phyloP scores from a whole-genome alignment of 2,329 filamentous ascomycete species.

The Cladosporium sp. region DNA sequence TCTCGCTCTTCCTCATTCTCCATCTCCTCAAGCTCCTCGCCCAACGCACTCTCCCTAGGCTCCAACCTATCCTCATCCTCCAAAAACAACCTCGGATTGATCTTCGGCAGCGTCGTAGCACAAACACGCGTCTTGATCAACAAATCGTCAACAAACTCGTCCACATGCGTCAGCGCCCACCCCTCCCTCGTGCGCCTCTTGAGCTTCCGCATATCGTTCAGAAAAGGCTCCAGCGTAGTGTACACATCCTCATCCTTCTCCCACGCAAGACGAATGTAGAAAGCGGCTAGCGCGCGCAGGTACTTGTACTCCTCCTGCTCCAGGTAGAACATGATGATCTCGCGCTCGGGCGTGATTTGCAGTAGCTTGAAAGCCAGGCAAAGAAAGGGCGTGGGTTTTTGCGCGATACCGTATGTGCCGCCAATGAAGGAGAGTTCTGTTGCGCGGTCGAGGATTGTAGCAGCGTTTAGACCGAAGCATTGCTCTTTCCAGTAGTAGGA shows the following conservation, averaged over 20 bases:
- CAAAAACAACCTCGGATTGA: slow-evolving; percentile 76
- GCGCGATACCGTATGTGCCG: slow-evolving; percentile 79
- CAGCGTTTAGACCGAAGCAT: slow-evolving; percentile 89
- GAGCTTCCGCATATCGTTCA: slow-evolving; percentile 82
- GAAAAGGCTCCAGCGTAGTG: slow-evolving; percentile 73
- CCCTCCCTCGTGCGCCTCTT: slow-evolving; percentile 72
- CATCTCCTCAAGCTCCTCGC: slow-evolving; percentile 71
- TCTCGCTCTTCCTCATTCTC: slow-evolving; percentile 45
- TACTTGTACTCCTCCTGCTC: slow-evolving; percentile 73
- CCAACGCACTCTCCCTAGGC: slow-evolving; percentile 78
- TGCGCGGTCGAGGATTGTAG: slow-evolving; percentile 81
- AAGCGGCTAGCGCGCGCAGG: slow-evolving; percentile 81
- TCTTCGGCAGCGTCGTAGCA: slow-evolving; percentile 87
- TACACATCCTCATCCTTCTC: slow-evolving; percentile 82
- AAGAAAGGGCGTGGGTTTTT: slow-evolving; percentile 88
- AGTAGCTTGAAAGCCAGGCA: slow-evolving; percentile 94
- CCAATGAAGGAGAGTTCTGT: slow-evolving; percentile 82
- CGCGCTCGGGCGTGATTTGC: slow-evolving; percentile 78
- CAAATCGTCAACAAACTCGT: slow-evolving; percentile 92
- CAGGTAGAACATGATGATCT: slow-evolving; percentile 78
- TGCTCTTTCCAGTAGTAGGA: slow-evolving; percentile 99
- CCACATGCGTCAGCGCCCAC: slow-evolving; percentile 75
- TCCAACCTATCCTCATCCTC: slow-evolving; percentile 90
- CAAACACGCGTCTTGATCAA: slow-evolving; percentile 87
- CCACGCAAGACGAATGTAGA: slow-evolving; percentile 90